These are phyloP conservation scores for Avena atlantica DNA, from an alignment of 176 grass and related monocot genomes.

Conservation along the genomic window DNA sequence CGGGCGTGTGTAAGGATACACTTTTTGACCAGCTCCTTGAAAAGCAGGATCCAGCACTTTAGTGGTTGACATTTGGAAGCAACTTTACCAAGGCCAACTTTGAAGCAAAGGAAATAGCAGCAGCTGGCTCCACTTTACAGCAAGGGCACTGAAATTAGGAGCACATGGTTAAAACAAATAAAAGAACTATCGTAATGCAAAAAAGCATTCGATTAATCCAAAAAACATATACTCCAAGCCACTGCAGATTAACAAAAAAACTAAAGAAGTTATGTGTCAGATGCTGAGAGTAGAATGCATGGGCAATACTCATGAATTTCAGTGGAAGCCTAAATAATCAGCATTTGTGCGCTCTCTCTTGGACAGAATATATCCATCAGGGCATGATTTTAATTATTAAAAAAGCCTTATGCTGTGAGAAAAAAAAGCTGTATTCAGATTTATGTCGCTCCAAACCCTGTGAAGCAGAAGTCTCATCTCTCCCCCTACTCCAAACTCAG, in stretches of 20 bases:
- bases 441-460: no score
- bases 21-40: conserved; percentile 71
- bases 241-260: background rate
- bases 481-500: no score
- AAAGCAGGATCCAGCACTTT: conserved; percentile 74
- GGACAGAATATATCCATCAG: background rate
- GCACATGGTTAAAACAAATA: background rate
- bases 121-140: conserved; percentile 5
- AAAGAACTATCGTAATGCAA: background rate
- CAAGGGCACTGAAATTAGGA: conserved; percentile 23
- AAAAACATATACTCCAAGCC: conserved; percentile 10
- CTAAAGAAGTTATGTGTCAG: background rate
- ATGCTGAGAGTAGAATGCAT: background rate
- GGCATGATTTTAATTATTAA: background rate
- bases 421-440: background rate
- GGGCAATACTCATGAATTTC: background rate
- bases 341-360: background rate
- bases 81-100: conserved; percentile 1
- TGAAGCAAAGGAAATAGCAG: conserved; percentile 27
- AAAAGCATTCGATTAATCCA: background rate
- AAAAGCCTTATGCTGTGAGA: background rate
- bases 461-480: no score
- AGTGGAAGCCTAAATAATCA: conserved; percentile 17
- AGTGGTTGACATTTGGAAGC: conserved; percentile 50
- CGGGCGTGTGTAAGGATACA: conserved; percentile 60